These are phyloP conservation scores for Clonostachys rosea DNA, from an alignment of 2,329 filamentous ascomycete genomes.

Conservation along the genomic window DNA sequence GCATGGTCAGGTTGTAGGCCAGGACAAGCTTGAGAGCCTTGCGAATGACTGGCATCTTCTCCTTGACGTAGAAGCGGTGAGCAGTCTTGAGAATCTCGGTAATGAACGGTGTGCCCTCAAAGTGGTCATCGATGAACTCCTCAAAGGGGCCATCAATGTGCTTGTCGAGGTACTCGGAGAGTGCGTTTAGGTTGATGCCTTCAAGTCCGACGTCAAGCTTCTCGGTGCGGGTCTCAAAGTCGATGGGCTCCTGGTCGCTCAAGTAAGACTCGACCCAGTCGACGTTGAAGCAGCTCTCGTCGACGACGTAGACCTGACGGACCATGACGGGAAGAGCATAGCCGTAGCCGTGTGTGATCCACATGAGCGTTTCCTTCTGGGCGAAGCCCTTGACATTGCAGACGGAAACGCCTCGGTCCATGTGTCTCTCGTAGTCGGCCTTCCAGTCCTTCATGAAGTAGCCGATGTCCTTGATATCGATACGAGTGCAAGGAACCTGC, in stretches of 20 bases:
- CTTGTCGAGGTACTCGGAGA: conserved; percentile 91
- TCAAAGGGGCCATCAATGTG: conserved; percentile 92
- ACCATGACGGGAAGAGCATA: conserved; percentile 90
- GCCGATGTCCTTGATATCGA: conserved; percentile 96
- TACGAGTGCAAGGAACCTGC: conserved; percentile 96
- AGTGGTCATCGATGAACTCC: conserved; percentile 91
- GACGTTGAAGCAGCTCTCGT: conserved; percentile 87
- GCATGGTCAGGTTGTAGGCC: conserved; percentile 91
- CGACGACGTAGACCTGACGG: conserved; percentile 86
- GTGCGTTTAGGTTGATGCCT: conserved; percentile 73
- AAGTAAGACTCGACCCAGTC: conserved; percentile 88
- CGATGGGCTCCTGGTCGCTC: conserved; percentile 62
- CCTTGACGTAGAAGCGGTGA: conserved; percentile 86
- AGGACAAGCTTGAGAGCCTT: conserved; percentile 94
- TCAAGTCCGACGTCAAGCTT: conserved; percentile 86
- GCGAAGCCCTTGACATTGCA: conserved; percentile 89
- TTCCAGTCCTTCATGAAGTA: conserved; percentile 99
- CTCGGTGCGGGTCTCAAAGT: conserved; percentile 84
- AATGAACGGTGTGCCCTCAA: conserved; percentile 90
- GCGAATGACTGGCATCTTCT: conserved; percentile 83
- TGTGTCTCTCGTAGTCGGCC: conserved; percentile 89
- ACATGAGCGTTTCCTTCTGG: conserved; percentile 66
- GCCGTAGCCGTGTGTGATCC: conserved; percentile 95
- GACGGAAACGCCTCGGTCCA: conserved; percentile 81
- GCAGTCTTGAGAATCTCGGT: conserved; percentile 96